These are phyloP conservation scores for Fraxinus albicans DNA, from an alignment of 305 asterid genomes.

Conservation along the genomic window DNA sequence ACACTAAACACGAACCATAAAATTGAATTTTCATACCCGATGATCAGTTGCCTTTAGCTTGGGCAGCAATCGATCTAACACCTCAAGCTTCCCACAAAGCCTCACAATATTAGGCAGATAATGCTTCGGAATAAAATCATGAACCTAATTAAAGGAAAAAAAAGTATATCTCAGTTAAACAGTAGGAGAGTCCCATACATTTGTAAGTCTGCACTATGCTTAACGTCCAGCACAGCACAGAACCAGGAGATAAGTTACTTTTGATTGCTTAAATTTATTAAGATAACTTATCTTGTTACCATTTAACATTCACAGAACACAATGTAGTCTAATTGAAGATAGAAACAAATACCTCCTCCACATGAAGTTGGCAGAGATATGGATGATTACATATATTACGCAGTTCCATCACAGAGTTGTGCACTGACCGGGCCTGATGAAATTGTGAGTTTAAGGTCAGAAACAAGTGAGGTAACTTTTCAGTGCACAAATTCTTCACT, in stretches of 20 bases:
- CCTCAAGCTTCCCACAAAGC: slow-evolving; percentile 99
- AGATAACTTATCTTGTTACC: slow-evolving; percentile 1
- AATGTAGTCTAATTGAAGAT: slow-evolving; percentile 20
- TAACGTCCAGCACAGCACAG: not conserved
- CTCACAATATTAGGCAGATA: slow-evolving; percentile 83
- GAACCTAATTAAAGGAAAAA: slow-evolving; percentile 54
- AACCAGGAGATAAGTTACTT: not conserved
- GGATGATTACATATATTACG: slow-evolving; percentile 99
- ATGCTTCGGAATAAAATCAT: slow-evolving; percentile 85
- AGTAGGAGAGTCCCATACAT: slow-evolving; percentile 6
- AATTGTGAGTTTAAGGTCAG: slow-evolving; percentile 23
- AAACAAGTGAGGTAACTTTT: not conserved
- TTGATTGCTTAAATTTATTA: slow-evolving; percentile 16
- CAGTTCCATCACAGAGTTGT: slow-evolving; percentile 97
- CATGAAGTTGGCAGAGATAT: slow-evolving; percentile 97
- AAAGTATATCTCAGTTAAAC: slow-evolving; percentile 4
- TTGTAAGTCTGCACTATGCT: slow-evolving; percentile 16
- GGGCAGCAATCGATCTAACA: slow-evolving; percentile 93
- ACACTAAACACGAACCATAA: not conserved
- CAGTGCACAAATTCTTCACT: not conserved
- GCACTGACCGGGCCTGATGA: slow-evolving; percentile 87
- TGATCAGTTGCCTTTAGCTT: slow-evolving; percentile 98
- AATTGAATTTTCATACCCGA: slow-evolving; percentile 56
- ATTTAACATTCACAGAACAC: not conserved
- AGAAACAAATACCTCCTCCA: slow-evolving; percentile 77